Evolutionary conservation across 1,284 basidiomycete genomes (phyloP).

Genomic region (Ustilago esculenta): DNA sequence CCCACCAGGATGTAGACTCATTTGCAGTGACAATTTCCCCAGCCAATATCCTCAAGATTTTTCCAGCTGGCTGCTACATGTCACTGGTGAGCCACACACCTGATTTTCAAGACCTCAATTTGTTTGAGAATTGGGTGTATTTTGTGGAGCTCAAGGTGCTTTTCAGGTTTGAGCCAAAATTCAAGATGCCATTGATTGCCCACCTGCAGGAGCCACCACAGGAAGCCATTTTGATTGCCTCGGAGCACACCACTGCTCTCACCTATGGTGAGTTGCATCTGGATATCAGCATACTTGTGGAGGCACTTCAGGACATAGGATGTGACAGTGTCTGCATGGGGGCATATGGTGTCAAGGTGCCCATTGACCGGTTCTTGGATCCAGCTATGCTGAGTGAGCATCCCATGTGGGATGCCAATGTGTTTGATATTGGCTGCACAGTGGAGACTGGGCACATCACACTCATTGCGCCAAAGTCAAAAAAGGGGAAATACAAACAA

Average conservation of each 20-base stretch:
- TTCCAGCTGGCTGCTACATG: constrained; percentile 1
- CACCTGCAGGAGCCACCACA: neutral
- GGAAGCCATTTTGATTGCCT: neutral
- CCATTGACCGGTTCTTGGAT: neutral
- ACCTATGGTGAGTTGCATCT: constrained; percentile 1
- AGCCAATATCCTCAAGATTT: neutral
- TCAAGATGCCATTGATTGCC: neutral
- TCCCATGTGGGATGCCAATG: neutral
- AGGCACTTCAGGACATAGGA: constrained; percentile 8
- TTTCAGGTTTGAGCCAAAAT: neutral
- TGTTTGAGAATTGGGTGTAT: constrained; percentile 9
- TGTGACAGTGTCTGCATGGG: neutral
- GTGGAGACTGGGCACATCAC: constrained; percentile 3
- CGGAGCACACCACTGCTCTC: neutral
- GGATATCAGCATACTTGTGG: neutral
- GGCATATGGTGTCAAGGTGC: constrained; percentile 7
- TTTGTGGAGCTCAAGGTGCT: constrained; percentile 9
- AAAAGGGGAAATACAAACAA: constrained; percentile 9
- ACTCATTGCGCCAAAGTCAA: constrained; percentile 1
- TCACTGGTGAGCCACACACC: neutral
- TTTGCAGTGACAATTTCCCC: no score
- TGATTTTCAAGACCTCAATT: neutral
- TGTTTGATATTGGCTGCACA: constrained; percentile 9
- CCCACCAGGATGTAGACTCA: no score
- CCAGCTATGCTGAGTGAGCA: constrained; percentile 6